Evolutionary conservation across 345 rosid species (phyloP), one percentile per base, ranked within the genome.

Genomic region (Lepidium africanum): DNA sequence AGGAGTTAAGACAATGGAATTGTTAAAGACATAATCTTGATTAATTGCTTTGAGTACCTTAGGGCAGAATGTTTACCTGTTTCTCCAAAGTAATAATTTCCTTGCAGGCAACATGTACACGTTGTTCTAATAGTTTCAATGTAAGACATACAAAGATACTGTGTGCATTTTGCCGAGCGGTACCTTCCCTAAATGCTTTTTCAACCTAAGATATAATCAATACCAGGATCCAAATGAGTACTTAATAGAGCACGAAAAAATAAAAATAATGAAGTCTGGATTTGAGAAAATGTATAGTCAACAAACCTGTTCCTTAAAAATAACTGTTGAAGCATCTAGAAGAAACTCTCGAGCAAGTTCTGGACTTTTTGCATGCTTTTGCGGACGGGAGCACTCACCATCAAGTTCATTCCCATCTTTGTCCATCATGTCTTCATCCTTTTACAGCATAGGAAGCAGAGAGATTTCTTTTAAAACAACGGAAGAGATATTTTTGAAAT

Each of bases 261-360:
- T 54, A 12, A 46, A 23, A 63, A 65, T 40, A 35, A 65, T 23
- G 23, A 12, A 39, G 9, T 57, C 10, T 9, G 43, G 49, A 7
- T 21, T 35, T 32, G 2, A 13, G 46, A 60, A 43, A 65, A 33
- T 11, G 32, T 21, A 39, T 56, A 47, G 32, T 37, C 21, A 42
- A 41, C 77, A 76, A 75, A 80, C 99, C 96, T 94, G 97, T 79
- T 94, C 99, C 84, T 87, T 94, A 70, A 94, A 91, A 50, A 94
- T 91, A 68, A 94, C 95, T 16, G 92, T 85, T 42, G 99, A 96
- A 42, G 97, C 96, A 82, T 93, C 99, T 46, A 93, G 79, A 77
- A 93, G 99, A 84, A 93, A 93, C 79, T 93, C 99, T 78, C 99
- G 87, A 80, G 99, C 99, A 80, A 91, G 99, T 78, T 93, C 99